A percentile compares a stretch with the other conserved stretches of the same genome.
Conservation (phyloP, 345 rosid species). For the Pistacia vera region DNA sequence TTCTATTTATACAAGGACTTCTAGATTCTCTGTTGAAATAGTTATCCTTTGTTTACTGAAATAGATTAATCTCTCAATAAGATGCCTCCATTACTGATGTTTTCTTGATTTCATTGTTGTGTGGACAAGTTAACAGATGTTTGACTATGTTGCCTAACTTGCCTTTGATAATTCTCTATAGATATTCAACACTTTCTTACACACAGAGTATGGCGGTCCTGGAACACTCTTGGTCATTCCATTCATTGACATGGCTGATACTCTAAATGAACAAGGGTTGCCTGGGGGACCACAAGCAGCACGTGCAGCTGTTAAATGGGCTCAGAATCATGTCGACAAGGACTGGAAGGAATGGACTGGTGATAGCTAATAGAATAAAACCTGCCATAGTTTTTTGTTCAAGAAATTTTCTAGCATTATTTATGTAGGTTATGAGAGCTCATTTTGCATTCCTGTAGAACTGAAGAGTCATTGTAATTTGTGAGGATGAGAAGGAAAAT, state of each 20-base stretch:
- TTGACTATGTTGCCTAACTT: constrained; percentile 11
- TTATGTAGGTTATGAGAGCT: neutral
- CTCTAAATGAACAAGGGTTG: constrained; percentile 65
- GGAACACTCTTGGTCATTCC: constrained; percentile 89
- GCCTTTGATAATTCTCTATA: constrained; percentile 34
- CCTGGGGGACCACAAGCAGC: constrained; percentile 96
- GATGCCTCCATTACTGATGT: neutral
- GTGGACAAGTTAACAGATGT: neutral
- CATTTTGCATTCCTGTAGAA: neutral
- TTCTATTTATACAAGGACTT: neutral
- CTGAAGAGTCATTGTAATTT: neutral
- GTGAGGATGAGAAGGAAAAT: neutral
- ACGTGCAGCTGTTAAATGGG: constrained; percentile 92
- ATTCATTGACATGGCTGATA: constrained; percentile 95
- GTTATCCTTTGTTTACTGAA: neutral
- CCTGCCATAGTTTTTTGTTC: neutral
- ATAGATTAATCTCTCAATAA: neutral
- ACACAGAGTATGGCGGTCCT: constrained; percentile 86
- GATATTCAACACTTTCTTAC: constrained; percentile 80
- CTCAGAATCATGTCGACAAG: constrained; percentile 76
- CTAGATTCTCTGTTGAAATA: neutral
- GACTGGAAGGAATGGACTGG: constrained; percentile 96
- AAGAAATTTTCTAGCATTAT: neutral
- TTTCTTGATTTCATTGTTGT: neutral
- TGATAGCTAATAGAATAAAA: constrained; percentile 25